Evolutionary conservation across 2,329 filamentous ascomycete genomes (phyloP), one percentile per base, ranked within the genome.

Genomic region (Sphaceloma murrayae): DNA sequence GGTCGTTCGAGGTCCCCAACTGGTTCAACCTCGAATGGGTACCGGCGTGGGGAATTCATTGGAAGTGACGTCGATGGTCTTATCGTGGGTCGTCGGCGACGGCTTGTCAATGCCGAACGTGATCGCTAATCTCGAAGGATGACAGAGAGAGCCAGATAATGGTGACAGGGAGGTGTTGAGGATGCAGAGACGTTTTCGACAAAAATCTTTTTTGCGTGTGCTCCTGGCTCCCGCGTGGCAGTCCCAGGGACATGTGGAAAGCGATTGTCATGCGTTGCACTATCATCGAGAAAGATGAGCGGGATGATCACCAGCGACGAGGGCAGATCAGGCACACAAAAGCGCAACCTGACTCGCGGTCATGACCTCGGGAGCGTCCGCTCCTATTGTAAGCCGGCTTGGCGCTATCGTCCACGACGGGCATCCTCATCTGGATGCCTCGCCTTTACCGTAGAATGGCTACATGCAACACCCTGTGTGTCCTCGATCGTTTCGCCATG

Each of bases 31-130:
- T 40, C 36, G 11, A 40, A 29, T 17, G 27, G 22, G 36, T 26
- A 26, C 8, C n/a, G 8, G 17, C 24, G 24, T 40, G 36, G 22
- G 24, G n/a, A n/a, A n/a, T n/a, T n/a, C n/a, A n/a, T n/a, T n/a
- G 36, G 34, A 29, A 16, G 30, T 40, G 36, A 40, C 36, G 36
- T 40, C 36, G 36, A 16, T 26, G 24, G 36, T 40, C 36, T 40
- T 40, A 40, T 40, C 36, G 27, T 18, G 18, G 14, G 14, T 27
- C 13, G 36, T 29, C 24, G 24, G 14, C 11, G 36, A 40, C 36
- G 36, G 24, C n/a, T 40, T 40, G 19, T 40, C 19, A 26, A 18
- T 40, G 14, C 36, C 16, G 33, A 19, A 3, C 19, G 7, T 10
- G 13, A 11, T 40, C n/a, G 36, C 14, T 40, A 40, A n/a, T 40